Evolutionary conservation across 1,139 yeast species (phyloP), one percentile per base, ranked within the genome.

Genomic region (Yamadazyma sp.): DNA sequence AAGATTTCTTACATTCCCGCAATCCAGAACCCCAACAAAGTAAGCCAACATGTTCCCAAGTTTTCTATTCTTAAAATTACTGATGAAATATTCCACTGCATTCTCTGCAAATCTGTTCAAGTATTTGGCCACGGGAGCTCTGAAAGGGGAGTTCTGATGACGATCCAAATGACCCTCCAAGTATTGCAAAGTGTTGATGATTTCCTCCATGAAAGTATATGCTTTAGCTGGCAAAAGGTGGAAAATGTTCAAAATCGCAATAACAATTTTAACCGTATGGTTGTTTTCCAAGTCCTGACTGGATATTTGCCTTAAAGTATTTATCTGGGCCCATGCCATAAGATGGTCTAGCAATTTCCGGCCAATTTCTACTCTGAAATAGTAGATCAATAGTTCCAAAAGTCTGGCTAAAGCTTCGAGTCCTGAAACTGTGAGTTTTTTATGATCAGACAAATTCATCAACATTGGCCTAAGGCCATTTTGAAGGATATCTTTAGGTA

Each of bases 291-390:
- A 70, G 40, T 84, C 91, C 51, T 81, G 86, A 20, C 81, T 77
- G 0, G 95, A 81, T 39, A 84, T 76, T 48, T 78, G 78, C 37
- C 87, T 78, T 36, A 94, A 64, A 1, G 87, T 79, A 34, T 79
- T 77, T 6, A 95, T 88, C 50, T 88, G 94, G 0, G 98, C 96
- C 96, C 97, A 91, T 0, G 97, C 96, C 77, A 84, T 87, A 50
- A 92, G 69, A 62, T 94, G 98, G 54, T 94, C 98, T 23, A 94
- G 73, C 40, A 94, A 69, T 55, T 94, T 94, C 41, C 91, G 77
- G 25, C 99, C 99, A 50, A 94, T 92, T 60, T 94, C 99, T 17
- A 92, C 97, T 58, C 95, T 85, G 69, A 94, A 94, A 55, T 94
- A 92, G 2, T 95, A 87, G 28, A 92, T 89, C 50, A 94, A 71